Evolutionary conservation across 768 basidiomycete species (phyloP), one percentile per base, ranked within the genome.

Genomic region (Suillus brevipes): DNA sequence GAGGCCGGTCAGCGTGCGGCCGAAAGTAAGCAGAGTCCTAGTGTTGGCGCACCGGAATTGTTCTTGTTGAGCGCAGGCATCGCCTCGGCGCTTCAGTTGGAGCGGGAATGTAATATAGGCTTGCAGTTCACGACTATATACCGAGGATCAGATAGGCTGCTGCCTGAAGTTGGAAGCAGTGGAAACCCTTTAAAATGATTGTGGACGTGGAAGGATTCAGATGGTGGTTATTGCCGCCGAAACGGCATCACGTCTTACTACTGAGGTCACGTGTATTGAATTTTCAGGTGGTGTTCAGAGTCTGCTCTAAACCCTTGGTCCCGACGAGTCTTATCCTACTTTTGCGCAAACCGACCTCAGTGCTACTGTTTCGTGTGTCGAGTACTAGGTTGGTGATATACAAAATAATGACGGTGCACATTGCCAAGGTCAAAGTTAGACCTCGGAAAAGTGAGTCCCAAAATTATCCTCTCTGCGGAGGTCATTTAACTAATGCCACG

Each of bases 371-470:
- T 34, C 3, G 34, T 7, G 53, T 20, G 31, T 55, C 1, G 36
- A 55, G 53, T 6, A 36, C 12, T 36, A 13, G 50, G 28, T 55
- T n/a, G 20, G 12, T 36, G 20, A 36, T 36, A 20, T 36, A 36
- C 34, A 16, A 18, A 40, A 31, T 6, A 42, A 83, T 84, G 83
- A 83, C 83, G 63, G 85, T 89, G n/a, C 87, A 90, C 75, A 91
- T 94, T 58, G 84, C 89, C 71, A 89, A 88, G 66, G 84, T 94
- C 75, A 92, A 90, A 78, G 92, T 94, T 65, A 82, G 90, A 70
- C 90, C 90, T 56, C 83, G 83, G 57, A 93, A 91, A 80, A 80
- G 92, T 92, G 61, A 61, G 83, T 75, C 37, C n/a, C 10, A 28
- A 52, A 53, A 4, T 40, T 42, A 59, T 14, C 40, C 20, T 10